These are phyloP conservation scores for Hemerocallis citrina DNA, from an alignment of 106 monocot genomes.

Conservation along the genomic window DNA sequence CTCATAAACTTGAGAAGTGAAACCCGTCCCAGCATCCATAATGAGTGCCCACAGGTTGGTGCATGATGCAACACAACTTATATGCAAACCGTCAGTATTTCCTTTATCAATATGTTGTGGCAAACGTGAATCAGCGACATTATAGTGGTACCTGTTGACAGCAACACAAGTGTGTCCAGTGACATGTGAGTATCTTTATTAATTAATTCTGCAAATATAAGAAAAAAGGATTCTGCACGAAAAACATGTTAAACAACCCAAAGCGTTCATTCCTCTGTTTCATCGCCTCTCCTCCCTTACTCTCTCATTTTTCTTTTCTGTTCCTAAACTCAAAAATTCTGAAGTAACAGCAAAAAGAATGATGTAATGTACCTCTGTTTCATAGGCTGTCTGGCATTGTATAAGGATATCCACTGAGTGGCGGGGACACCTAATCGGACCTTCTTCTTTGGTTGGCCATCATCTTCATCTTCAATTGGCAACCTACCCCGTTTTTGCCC, in stretches of 20 bases:
- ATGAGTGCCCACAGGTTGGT: constrained; percentile 74
- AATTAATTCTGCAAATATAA: no score
- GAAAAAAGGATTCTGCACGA: no score
- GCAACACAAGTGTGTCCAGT: not conserved
- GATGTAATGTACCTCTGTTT: constrained; percentile 77
- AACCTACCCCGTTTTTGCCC: constrained; percentile 77
- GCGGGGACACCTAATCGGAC: constrained; percentile 68
- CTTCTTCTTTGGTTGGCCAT: constrained; percentile 58
- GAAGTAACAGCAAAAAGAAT: no score
- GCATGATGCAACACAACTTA: constrained; percentile 69
- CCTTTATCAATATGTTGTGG: constrained; percentile 65
- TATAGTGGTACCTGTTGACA: constrained; percentile 60
- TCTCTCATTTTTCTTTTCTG: no score
- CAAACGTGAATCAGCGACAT: constrained; percentile 63
- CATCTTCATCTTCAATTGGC: constrained; percentile 59
- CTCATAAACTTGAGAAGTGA: constrained; percentile 67
- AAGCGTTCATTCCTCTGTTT: no score
- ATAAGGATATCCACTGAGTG: constrained; percentile 83
- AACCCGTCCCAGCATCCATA: constrained; percentile 84
- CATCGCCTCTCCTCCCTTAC: no score
- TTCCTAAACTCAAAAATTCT: no score
- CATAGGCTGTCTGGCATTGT: constrained; percentile 81
- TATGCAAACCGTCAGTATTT: constrained; percentile 62
- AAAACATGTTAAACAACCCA: no score
- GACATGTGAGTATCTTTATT: no score